These are phyloP conservation scores for Phoma herbarum DNA, from an alignment of 2,329 filamentous ascomycete genomes.

Conservation along the genomic window DNA sequence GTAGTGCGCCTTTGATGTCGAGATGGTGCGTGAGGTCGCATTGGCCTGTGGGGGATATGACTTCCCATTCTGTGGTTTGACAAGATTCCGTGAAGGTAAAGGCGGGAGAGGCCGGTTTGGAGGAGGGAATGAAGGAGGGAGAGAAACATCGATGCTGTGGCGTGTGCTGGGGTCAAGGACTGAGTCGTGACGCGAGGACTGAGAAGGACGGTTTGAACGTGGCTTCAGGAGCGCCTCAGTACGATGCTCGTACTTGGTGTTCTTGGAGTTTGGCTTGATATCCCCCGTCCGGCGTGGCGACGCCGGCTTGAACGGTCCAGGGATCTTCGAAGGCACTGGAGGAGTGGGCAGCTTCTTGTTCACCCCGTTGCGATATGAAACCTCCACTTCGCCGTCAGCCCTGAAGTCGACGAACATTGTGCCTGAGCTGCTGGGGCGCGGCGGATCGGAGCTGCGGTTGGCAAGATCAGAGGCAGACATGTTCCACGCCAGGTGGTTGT, in stretches of 20 bases:
- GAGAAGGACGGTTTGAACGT: not conserved
- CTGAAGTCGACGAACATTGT: constrained; percentile 40
- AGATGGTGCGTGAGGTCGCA: not conserved
- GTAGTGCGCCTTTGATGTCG: not conserved
- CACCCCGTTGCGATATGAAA: constrained; percentile 15
- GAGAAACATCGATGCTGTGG: not conserved
- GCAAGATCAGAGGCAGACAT: constrained; percentile 2
- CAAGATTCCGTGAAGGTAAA: not conserved
- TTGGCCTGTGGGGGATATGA: constrained; percentile 10
- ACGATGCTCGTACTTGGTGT: not conserved
- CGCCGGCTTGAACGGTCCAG: not conserved
- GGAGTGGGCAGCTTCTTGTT: constrained; percentile 18
- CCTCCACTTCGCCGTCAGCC: constrained; percentile 4
- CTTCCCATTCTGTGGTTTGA: not conserved
- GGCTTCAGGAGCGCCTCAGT: not conserved
- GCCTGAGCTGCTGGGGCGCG: constrained; percentile 11
- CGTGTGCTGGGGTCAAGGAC: not conserved
- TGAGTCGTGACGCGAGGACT: constrained; percentile 9
- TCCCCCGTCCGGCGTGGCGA: not conserved
- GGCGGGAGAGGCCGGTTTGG: not conserved
- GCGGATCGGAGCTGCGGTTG: not conserved
- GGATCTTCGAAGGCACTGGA: constrained; percentile 9
- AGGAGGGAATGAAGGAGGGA: not conserved
- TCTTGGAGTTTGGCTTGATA: not conserved
- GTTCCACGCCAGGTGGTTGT: constrained; percentile 31